Base-by-base conservation (phyloP, 805 yeast genomes). In the Candida sithepensis region DNA sequence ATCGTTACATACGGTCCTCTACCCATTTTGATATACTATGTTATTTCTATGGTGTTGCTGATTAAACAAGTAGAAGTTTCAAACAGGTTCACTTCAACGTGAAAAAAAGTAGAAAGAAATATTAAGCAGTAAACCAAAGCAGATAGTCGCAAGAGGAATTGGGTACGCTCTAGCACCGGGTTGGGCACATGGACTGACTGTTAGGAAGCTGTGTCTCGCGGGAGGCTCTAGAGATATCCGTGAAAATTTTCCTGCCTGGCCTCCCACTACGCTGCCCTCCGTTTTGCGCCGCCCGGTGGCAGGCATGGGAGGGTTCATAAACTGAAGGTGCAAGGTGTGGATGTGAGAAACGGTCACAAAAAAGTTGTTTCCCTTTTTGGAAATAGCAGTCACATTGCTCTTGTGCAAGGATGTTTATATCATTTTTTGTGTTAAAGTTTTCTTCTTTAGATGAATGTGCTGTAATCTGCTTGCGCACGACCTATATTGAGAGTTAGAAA, bases 1-100 rank as follows among this genome's bases (percentile, higher is more conserved):
- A 34, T 34, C 30, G 24, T 41, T 69, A 76, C 81, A 70, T 75
- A 76, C 80, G 87, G 87, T 75, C 88, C 88, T 82, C 88, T 81
- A 71, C 79, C 87, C 88, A 82, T 82, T 71, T 77, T 81, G 67
- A 54, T 46, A 43, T 38, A 32, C 39, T 43, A 43, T 38, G 41
- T 38, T 43, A 38, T 43, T 38, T 24, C 20, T 38, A 43, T 38
- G 46, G 46, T 43, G 12, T 42, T 42, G 44, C 40, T 42, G 44
- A 24, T 24, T 23, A 4, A 9, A 42, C 23, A 14, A n/a, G 16
- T 14, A 33, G n/a, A 32, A 7, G 14, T 24, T n/a, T 24, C 26
- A 16, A 36, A 26, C 24, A 37, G 18, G 5, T 14, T 9, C 18
- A 34, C 16, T 4, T n/a, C 16, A 30, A 30, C 34, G 16, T 4